Evolutionary conservation across 2,329 filamentous ascomycete genomes (phyloP).

Genomic region (Westerdykella aurantiaca): DNA sequence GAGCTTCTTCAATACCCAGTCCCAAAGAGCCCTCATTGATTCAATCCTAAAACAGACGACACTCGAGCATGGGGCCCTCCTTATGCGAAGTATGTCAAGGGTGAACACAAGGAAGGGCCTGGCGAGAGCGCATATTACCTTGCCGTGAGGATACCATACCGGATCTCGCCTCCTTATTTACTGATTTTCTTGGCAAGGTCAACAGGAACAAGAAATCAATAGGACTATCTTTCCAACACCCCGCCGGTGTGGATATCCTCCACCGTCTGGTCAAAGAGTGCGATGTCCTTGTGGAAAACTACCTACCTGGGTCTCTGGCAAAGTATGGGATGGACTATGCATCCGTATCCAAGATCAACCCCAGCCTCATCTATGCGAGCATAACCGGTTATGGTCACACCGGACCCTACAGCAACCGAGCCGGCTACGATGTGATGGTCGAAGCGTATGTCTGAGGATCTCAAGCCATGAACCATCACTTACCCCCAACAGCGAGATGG

Average conservation of each 20-base stretch:
- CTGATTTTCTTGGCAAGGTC: slow-evolving; percentile 52
- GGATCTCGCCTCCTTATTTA: not conserved
- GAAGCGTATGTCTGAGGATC: slow-evolving; percentile 57
- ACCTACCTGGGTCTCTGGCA: slow-evolving; percentile 79
- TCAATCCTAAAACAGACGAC: slow-evolving; percentile 61
- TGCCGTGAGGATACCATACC: slow-evolving; percentile 52
- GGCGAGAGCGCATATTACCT: slow-evolving; percentile 96
- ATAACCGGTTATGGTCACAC: slow-evolving; percentile 97
- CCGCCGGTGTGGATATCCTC: slow-evolving; percentile 76
- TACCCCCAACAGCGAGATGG: slow-evolving; percentile 60
- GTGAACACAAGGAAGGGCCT: slow-evolving; percentile 54
- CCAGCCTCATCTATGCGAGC: slow-evolving; percentile 82
- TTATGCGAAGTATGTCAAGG: slow-evolving; percentile 70
- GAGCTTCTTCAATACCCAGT: not conserved
- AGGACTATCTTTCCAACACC: slow-evolving; percentile 82
- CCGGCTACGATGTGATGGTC: slow-evolving; percentile 99
- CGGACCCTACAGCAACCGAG: slow-evolving; percentile 77
- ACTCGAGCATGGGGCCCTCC: slow-evolving; percentile 95
- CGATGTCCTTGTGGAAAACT: slow-evolving; percentile 95
- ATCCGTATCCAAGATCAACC: slow-evolving; percentile 74
- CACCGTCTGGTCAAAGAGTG: slow-evolving; percentile 78
- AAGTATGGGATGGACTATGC: slow-evolving; percentile 91
- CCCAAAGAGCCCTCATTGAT: not conserved
- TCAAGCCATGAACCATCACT: slow-evolving; percentile 4
- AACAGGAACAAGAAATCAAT: slow-evolving; percentile 97